Evolutionary conservation across 2,329 filamentous ascomycete species (phyloP).

Genomic region (Fusarium albosuccineum): DNA sequence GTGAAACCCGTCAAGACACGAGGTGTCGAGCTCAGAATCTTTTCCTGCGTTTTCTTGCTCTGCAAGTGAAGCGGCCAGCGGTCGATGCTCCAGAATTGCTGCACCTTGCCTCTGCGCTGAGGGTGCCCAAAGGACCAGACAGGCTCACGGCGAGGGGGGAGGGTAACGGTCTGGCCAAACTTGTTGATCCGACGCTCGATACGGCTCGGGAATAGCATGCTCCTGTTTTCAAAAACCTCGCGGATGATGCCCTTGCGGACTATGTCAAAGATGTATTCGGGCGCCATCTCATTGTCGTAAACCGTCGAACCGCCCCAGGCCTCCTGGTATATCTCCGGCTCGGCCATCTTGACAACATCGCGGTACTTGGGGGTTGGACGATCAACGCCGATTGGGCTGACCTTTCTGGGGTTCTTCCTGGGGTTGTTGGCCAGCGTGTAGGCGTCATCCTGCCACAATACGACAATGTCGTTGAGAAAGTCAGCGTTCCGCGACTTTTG

Average conservation of each 20-base stretch:
- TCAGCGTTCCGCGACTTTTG: constrained; percentile 22
- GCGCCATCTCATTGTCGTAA: constrained; percentile 24
- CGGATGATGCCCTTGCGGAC: constrained; percentile 57
- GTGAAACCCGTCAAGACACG: background rate
- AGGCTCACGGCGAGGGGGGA: constrained; percentile 46
- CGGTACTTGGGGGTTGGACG: constrained; percentile 38
- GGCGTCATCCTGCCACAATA: constrained; percentile 34
- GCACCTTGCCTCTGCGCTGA: constrained; percentile 28
- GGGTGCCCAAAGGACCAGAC: constrained; percentile 51
- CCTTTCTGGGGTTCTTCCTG: constrained; percentile 18
- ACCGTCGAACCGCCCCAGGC: constrained; percentile 12
- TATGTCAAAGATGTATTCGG: constrained; percentile 36
- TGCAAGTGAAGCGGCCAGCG: constrained; percentile 63
- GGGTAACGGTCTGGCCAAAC: constrained; percentile 21
- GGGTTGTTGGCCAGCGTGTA: constrained; percentile 32
- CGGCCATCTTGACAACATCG: constrained; percentile 51
- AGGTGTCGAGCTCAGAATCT: constrained; percentile 42
- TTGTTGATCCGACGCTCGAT: constrained; percentile 39
- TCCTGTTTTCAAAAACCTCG: constrained; percentile 59
- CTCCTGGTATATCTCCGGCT: constrained; percentile 42
- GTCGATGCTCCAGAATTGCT: constrained; percentile 59
- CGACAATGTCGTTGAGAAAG: constrained; percentile 28
- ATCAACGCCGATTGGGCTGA: background rate
- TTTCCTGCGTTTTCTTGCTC: constrained; percentile 44
- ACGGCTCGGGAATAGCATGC: constrained; percentile 57